Evolutionary conservation across 2,329 filamentous ascomycete species (phyloP).

Genomic region (Diaporthe velutina): DNA sequence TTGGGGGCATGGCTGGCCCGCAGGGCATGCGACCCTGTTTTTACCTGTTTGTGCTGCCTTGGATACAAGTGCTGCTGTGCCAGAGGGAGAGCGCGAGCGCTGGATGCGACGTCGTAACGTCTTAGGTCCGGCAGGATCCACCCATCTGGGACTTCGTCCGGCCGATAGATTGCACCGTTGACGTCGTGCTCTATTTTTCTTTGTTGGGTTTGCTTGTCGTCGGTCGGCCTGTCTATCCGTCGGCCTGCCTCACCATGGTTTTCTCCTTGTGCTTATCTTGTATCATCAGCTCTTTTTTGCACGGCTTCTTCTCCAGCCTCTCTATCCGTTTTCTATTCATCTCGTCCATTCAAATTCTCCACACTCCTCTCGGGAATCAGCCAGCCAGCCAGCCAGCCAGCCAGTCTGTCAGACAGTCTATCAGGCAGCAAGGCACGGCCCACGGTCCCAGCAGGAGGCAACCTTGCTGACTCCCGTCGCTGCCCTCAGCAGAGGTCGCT

Average conservation of each 20-base stretch:
- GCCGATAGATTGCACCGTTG: slow-evolving; percentile 25
- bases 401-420: not conserved
- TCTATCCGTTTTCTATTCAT: not conserved
- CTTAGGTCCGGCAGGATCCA: slow-evolving; percentile 36
- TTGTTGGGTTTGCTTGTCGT: not conserved
- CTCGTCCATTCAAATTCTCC: not conserved
- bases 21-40: slow-evolving; percentile 3
- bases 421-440: slow-evolving; percentile 14
- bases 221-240: not conserved
- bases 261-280: not conserved
- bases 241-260: slow-evolving; percentile 7
- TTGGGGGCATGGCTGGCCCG: slow-evolving; percentile 1
- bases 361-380: not conserved
- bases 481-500: slow-evolving; percentile 22
- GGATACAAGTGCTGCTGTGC: not conserved
- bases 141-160: slow-evolving; percentile 26
- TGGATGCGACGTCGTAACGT: slow-evolving; percentile 7
- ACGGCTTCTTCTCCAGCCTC: not conserved
- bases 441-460: slow-evolving; percentile 11
- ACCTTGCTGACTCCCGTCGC: slow-evolving; percentile 11
- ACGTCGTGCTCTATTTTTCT: not conserved
- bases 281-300: not conserved
- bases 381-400: not conserved
- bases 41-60: slow-evolving; percentile 1
- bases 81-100: not conserved